Evolutionary conservation across 2,329 filamentous ascomycete species (phyloP), one percentile per base, ranked within the genome.

Genomic region (Ampelomyces quisqualis): DNA sequence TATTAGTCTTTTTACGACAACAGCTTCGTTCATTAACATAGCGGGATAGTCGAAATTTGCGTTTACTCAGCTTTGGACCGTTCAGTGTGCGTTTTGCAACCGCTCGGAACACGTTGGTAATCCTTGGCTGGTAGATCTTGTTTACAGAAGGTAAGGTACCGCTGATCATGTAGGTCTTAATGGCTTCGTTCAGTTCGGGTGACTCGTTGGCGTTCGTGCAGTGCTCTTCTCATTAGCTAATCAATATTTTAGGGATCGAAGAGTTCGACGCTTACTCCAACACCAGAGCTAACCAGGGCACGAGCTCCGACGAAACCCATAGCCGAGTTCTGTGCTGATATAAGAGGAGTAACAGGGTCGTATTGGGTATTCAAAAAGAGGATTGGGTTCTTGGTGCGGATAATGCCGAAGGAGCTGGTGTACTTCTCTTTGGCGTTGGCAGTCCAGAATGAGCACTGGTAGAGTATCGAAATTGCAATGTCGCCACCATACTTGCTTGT

Each of bases 371-470:
- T 34, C 3, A 45, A 21, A 11, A 48, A 34, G 21, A 51, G 33
- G 13, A 45, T 34, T 2, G 47, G 47, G 18, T 39, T 31, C 27
- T 43, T 45, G 4, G 47, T 51, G n/a, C 24, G 29, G 9, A 34
- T 39, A 28, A 23, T 29, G 5, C 31, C 20, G 33, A 45, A 51
- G n/a, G 26, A 10, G 7, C 44, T 40, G 10, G 29, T 29, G 30
- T 36, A 51, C 7, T 27, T 32, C 19, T 43, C 47, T 19, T 42
- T 43, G 14, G 44, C 44, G 15, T 47, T 19, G 21, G 14, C n/a
- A 3, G 7, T 13, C 47, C 47, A 51, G 3, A 30, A 21, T n/a
- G 44, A 31, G 39, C 47, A 51, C 14, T 7, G 9, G 21, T 20
- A 32, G 1, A 37, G 19, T 11, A 11, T 32, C 4, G 11, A 21